phyloP scores from a whole-genome alignment of 768 basidiomycete species.

The Termitomyces eurrhizus region DNA sequence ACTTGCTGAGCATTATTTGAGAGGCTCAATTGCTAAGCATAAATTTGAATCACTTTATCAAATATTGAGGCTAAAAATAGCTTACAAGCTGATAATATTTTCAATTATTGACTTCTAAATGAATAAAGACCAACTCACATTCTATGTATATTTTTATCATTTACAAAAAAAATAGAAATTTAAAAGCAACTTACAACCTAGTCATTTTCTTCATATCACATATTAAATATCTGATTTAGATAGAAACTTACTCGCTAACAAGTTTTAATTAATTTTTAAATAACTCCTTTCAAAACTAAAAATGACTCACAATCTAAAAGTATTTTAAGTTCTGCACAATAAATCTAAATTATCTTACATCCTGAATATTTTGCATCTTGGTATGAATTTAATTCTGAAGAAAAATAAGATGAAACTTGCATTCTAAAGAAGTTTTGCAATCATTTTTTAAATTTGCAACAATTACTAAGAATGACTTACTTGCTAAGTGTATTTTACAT shows the following conservation, averaged over 20 bases:
- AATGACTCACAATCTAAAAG: background rate
- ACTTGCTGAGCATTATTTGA: background rate
- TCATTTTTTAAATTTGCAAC: background rate
- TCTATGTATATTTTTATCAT: background rate
- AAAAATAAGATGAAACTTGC: background rate
- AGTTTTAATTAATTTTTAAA: background rate
- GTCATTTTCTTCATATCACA: background rate
- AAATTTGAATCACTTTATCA: background rate
- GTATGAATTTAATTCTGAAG: background rate
- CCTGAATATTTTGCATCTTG: background rate
- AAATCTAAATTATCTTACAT: background rate
- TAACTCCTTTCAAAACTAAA: background rate
- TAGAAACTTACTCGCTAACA: background rate
- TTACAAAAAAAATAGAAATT: background rate
- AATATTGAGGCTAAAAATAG: background rate
- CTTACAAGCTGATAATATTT: background rate
- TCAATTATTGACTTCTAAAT: background rate
- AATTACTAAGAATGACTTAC: background rate
- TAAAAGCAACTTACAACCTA: background rate
- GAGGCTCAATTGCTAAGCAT: background rate
- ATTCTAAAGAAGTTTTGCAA: background rate
- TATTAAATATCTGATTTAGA: background rate
- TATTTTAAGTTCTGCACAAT: background rate
- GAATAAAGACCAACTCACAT: background rate
- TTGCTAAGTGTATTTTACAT: background rate